Conservation (phyloP, 441 rosid species). For the Jatropha podagrica region DNA sequence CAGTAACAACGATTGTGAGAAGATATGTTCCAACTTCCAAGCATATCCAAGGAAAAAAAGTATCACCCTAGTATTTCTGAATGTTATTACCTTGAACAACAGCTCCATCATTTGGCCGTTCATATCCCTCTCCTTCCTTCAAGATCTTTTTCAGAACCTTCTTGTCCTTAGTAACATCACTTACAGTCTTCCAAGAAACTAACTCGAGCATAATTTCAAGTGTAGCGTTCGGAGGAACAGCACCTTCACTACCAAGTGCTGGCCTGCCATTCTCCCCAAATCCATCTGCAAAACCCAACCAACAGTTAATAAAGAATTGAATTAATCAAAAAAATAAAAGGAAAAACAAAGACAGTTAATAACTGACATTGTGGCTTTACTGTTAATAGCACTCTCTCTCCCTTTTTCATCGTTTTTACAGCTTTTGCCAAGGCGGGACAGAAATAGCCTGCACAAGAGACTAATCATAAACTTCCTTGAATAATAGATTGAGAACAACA, state of each 20-base stretch:
- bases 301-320: neutral
- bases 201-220: constrained; percentile 57
- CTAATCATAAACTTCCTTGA: neutral
- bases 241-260: constrained; percentile 45
- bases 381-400: constrained; percentile 58
- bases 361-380: constrained; percentile 80
- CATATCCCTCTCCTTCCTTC: constrained; percentile 79
- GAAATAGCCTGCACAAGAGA: constrained; percentile 47
- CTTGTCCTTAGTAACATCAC: constrained; percentile 72
- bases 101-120: constrained; percentile 68
- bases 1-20: neutral
- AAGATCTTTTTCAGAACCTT: constrained; percentile 67
- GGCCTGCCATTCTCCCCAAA: constrained; percentile 78
- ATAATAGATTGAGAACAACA: neutral
- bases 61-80: too few relatives aligned
- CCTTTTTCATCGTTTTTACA: constrained; percentile 80
- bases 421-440: constrained; percentile 75
- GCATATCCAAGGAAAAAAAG: neutral
- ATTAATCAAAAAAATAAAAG: neutral
- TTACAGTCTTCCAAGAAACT: constrained; percentile 70
- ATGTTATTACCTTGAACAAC: constrained; percentile 50
- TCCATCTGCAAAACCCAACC: constrained; percentile 47
- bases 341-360: too few relatives aligned
- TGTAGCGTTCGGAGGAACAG: constrained; percentile 65
- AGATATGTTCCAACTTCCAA: neutral